These are phyloP conservation scores for Phellopilus nigrolimitatus DNA, from an alignment of 1,284 basidiomycete species.

Conservation along the genomic window DNA sequence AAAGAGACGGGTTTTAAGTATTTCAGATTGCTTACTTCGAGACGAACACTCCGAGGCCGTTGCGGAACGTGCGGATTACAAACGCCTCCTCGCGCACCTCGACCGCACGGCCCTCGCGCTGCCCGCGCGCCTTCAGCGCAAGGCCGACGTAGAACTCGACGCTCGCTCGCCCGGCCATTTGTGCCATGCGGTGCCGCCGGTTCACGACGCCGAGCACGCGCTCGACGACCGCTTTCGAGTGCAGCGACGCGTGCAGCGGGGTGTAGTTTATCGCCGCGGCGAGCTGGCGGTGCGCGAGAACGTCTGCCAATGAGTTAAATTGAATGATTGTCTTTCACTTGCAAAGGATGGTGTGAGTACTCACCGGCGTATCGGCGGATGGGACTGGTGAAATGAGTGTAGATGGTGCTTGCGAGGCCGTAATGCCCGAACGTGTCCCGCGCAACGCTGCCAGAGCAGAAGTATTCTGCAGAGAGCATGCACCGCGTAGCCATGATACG, in stretches of 20 bases:
- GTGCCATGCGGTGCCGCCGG: conserved; percentile 90
- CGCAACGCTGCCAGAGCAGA: conserved; percentile 91
- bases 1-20: conserved; percentile 4
- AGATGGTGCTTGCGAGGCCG: conserved; percentile 93
- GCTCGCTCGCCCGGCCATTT: conserved; percentile 93
- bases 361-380: conserved; percentile 91
- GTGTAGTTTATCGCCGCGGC: conserved; percentile 85
- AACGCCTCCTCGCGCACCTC: conserved; percentile 83
- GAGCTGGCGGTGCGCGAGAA: conserved; percentile 92
- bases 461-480: conserved; percentile 98
- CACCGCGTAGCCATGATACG: conserved; percentile 99
- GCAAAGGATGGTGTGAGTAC: conserved; percentile 32
- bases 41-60: conserved; percentile 95
- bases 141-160: conserved; percentile 98
- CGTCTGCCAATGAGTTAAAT: conserved; percentile 50
- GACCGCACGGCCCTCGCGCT: conserved; percentile 36
- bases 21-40: conserved; percentile 70
- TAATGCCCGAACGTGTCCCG: conserved; percentile 96
- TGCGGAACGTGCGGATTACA: conserved; percentile 91
- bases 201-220: conserved; percentile 86
- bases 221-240: conserved; percentile 89
- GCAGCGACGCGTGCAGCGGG: conserved; percentile 81
- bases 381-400: conserved; percentile 97
- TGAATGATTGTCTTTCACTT: conserved; percentile 24
- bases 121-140: conserved; percentile 72